phyloP scores from a whole-genome alignment of 495 filamentous ascomycete genomes.

The Xylaria nigripes region DNA sequence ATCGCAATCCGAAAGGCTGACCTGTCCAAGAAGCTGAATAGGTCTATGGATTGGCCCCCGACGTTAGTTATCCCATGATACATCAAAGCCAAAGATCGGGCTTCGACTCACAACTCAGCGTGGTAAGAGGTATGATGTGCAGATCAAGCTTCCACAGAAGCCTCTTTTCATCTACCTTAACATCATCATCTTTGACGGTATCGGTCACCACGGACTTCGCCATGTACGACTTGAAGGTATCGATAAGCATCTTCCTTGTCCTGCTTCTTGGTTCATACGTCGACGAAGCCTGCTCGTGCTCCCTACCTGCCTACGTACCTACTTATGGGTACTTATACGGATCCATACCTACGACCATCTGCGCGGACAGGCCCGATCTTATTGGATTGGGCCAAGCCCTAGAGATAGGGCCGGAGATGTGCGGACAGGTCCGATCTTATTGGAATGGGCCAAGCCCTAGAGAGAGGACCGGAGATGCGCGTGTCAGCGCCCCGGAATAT shows the following conservation, averaged over 20 bases:
- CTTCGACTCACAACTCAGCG: conserved; percentile 26
- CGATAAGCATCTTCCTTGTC: neutral
- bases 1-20: conserved; percentile 2
- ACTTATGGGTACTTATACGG: no score
- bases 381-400: no score
- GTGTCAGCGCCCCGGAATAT: no score
- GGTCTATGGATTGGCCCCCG: conserved; percentile 13
- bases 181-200: neutral
- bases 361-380: no score
- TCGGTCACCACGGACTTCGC: neutral
- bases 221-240: conserved; percentile 1
- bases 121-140: conserved; percentile 32
- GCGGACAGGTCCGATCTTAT: no score
- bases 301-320: no score
- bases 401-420: no score
- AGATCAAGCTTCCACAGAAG: conserved; percentile 33
- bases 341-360: no score
- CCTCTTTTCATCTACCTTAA: conserved; percentile 24
- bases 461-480: no score
- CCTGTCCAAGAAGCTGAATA: conserved; percentile 37
- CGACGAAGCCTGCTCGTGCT: neutral
- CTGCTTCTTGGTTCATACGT: neutral
- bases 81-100: neutral
- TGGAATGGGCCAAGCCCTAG: no score
- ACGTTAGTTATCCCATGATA: conserved; percentile 1